Evolutionary conservation across 192 early-diverging fungal genomes (phyloP), one percentile per base, ranked within the genome.

Genomic region (Coemansia sp.): DNA sequence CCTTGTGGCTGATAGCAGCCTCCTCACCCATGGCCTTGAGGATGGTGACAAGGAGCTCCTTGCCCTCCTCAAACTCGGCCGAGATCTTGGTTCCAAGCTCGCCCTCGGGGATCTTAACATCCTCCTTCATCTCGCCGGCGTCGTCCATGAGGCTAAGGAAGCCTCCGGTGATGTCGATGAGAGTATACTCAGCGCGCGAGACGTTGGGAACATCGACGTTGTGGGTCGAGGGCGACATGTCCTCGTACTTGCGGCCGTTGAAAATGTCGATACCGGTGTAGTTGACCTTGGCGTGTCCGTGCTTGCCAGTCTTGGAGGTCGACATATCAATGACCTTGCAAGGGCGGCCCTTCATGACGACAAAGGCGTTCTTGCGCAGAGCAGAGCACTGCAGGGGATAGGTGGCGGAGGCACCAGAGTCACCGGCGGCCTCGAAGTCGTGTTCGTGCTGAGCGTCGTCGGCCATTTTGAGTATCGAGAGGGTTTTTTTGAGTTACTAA

Each of bases 321-420:
- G 94, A 95, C 93, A 98, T 97, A 83, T 98, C 96, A 61, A 98
- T 91, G 61, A 98, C 96, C 92, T 98, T 98, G 89, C 96, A 98
- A 77, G 96, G 96, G 65, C 94, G 92, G 67, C 94, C 94, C 90
- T 98, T 98, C 86, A 98, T 93, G 71, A 94, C 89, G 68, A 98
- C 96, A 87, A 91, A 88, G 37, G 94, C 96, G 89, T 93, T 93
- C 93, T 98, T 98, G 79, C 96, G 89, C 68, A 98, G 93, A 76
- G 95, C 95, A 84, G 96, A 98, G 86, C 96, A 98, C 88, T 96
- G 94, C 86, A 98, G 89, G 76, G 96, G 96, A 90, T 88, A 98
- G 86, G 95, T 97, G 67, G 88, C 62, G 41, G 96, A 95, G 65
- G 95, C 94, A 65, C 95, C 96, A 67, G 96, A 82, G 61, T 82